Evolutionary conservation across 768 basidiomycete species (phyloP), one percentile per base, ranked within the genome.

Genomic region (Tylopilus subfusipes): DNA sequence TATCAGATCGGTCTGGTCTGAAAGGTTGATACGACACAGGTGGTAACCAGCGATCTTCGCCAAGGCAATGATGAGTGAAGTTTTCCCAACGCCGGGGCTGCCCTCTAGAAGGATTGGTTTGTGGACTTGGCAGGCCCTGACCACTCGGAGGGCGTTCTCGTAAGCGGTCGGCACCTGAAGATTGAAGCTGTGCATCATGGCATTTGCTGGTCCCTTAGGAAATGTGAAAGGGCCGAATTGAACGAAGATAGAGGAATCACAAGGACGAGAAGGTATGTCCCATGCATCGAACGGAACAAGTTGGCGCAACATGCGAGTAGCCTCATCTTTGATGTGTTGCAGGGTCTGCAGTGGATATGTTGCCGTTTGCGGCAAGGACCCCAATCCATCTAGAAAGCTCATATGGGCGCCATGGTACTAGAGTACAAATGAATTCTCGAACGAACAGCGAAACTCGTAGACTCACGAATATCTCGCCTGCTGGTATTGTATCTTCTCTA

Each of bases 81-180:
- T 98, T 73, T 99, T 99, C 3, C 97, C 97, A 14, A 98, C 97
- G 0, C 97, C 97, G 12, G 97, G 97, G 70, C 94, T 98, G 1
- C 97, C 97, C 67, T 99, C 97, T 10, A 99, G 78, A 13, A 99
- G 78, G 54, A 99, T 91, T 0, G 97, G 93, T 68, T 98, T 98
- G 3, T 73, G 63, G 4, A 98, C 76, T 69, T 98, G 97, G 56
- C 88, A 90, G 4, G 94, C 97, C 52, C 97, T 82, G 30, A 92
- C 74, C 13, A 98, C 83, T 21, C 96, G 87, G 78, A 90, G 82
- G 19, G 89, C 87, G 68, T 99, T 99, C 55, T 86, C 80, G 39
- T 78, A 79, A 14, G 95, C 91, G 2, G 97, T 98, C 0, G 96
- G 93, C 0, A 93, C 93, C 48, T 84, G 77, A 40, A 98, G 80